Percentiles rank a stretch among this genome's conserved stretches.
These are phyloP conservation scores for Plasmodium chabaudi DNA, from an alignment of 169 alveolate genomes.

Conservation along the genomic window DNA sequence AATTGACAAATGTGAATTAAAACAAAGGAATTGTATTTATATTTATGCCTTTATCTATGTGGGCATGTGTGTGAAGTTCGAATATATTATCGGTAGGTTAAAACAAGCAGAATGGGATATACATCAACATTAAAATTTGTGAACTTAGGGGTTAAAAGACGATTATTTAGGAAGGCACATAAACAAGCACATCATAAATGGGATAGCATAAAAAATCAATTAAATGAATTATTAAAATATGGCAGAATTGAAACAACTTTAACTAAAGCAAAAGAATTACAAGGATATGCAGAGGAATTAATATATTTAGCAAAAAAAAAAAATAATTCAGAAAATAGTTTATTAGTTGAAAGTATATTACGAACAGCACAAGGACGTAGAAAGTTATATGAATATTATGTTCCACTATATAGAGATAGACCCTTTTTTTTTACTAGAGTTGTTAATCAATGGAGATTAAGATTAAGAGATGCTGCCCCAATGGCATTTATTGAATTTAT, in stretches of 20 bases:
- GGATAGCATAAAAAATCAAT: conserved; percentile 87
- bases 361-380: conserved; percentile 90
- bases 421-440: conserved; percentile 88
- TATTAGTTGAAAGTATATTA: conserved; percentile 87
- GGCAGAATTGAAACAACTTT: conserved; percentile 89
- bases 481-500: conserved; percentile 91
- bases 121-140: conserved; percentile 84
- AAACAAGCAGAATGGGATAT: conserved; percentile 83
- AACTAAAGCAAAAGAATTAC: conserved; percentile 90
- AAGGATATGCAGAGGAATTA: conserved; percentile 91
- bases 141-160: conserved; percentile 84
- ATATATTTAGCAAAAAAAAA: conserved; percentile 85
- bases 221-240: conserved; percentile 85
- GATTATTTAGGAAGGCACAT: conserved; percentile 84
- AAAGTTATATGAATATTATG: conserved; percentile 85
- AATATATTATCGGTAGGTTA: neutral
- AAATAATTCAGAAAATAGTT: conserved; percentile 81
- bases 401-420: conserved; percentile 87
- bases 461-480: conserved; percentile 89
- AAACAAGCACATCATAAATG: conserved; percentile 90
- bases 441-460: conserved; percentile 86
- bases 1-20: too few relatives aligned
- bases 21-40: neutral
- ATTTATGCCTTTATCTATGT: neutral
- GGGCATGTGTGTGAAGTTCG: too few relatives aligned